phyloP scores from a whole-genome alignment of 116 monocot species.

The Trichopus zeylanicus region DNA sequence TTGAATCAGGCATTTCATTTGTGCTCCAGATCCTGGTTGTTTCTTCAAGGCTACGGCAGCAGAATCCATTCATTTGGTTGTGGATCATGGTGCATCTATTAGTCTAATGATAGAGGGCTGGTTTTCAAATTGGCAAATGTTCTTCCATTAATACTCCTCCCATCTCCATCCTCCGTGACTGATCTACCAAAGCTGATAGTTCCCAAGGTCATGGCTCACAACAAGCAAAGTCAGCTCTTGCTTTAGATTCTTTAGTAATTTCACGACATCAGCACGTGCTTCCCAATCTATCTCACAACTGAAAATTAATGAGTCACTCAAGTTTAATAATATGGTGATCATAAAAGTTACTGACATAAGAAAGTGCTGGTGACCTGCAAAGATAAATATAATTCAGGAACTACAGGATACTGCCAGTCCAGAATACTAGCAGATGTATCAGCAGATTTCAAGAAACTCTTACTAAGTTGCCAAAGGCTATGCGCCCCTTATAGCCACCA shows the following conservation, averaged over 20 bases:
- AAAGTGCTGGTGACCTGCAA: conserved; percentile 36
- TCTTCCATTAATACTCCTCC: conserved; percentile 74
- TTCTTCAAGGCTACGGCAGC: too few species aligned
- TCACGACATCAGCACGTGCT: conserved; percentile 90
- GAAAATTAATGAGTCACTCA: neutral
- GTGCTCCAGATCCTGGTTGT: too few species aligned
- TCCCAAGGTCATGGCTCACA: conserved; percentile 96
- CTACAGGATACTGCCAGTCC: too few species aligned
- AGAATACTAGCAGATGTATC: neutral
- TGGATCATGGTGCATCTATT: too few species aligned
- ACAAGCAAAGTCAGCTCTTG: conserved; percentile 79
- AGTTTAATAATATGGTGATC: too few species aligned
- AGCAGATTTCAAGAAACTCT: neutral
- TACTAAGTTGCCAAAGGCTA: conserved; percentile 92
- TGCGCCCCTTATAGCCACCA: conserved; percentile 89
- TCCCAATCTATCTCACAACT: conserved; percentile 63
- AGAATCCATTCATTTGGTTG: too few species aligned
- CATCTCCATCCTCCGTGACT: conserved; percentile 93
- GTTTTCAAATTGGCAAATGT: conserved; percentile 32
- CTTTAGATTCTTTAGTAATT: conserved; percentile 72
- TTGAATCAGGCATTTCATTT: too few species aligned
- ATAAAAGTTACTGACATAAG: conserved; percentile 80
- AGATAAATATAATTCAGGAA: neutral
- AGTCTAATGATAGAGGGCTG: too few species aligned
- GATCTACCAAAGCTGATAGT: conserved; percentile 65